These are phyloP conservation scores for Rutidosis leptorrhynchoides DNA, from an alignment of 129 eudicot species.

Conservation along the genomic window DNA sequence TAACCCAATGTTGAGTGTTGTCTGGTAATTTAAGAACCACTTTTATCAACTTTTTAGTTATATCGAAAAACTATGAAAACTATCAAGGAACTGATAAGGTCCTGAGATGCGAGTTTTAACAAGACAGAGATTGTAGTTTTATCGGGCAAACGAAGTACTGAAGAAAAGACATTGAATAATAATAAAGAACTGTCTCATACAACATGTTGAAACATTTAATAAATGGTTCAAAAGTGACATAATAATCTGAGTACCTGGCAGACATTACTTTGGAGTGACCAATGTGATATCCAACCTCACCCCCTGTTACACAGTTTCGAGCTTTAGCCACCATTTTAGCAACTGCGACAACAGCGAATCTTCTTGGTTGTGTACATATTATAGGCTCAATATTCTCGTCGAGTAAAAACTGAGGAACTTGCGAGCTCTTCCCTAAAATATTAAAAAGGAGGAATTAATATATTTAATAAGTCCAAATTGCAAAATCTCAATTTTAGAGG, in stretches of 20 bases:
- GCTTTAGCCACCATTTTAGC: conserved; percentile 90
- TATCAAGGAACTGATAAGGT: conserved; percentile 8
- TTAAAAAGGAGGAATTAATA: no score
- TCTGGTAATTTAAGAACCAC: neutral
- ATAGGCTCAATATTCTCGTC: conserved; percentile 81
- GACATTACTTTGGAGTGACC: conserved; percentile 87
- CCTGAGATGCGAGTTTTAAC: neutral
- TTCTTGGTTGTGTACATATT: conserved; percentile 88
- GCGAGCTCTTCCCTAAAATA: conserved; percentile 81
- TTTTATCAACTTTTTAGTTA: neutral
- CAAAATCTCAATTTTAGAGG: neutral
- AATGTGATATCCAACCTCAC: conserved; percentile 93
- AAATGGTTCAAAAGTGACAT: neutral
- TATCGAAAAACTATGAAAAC: no score
- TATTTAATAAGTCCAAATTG: no score
- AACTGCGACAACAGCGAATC: conserved; percentile 98
- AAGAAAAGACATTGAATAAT: neutral
- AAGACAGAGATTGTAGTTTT: neutral
- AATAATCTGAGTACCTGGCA: conserved; percentile 46
- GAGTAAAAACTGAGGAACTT: conserved; percentile 82
- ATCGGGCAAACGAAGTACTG: neutral
- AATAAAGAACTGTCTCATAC: neutral
- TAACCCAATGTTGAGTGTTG: conserved; percentile 11
- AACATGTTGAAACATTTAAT: conserved; percentile 5
- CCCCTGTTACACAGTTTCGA: conserved; percentile 81